Evolutionary conservation across 495 filamentous ascomycete species (phyloP).

Genomic region (Aspergillus sparsus): DNA sequence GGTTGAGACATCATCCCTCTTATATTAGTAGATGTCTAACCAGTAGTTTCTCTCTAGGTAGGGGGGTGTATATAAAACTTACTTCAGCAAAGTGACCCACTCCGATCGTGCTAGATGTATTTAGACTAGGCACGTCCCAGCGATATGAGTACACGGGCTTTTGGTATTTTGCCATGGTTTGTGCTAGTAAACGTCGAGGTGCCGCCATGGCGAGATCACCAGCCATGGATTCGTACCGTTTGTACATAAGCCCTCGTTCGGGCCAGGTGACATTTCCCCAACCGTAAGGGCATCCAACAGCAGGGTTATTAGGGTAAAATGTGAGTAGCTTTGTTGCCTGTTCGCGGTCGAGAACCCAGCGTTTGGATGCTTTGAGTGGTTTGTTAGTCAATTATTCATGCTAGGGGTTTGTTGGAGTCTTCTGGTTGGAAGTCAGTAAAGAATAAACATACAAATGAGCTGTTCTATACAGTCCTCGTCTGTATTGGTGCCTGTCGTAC

Average conservation of each 20-base stretch:
- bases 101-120: constrained; percentile 32
- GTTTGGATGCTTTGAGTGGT: constrained; percentile 34
- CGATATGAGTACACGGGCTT: constrained; percentile 57
- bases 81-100: constrained; percentile 44
- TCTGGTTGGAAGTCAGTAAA: not conserved
- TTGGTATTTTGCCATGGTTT: constrained; percentile 45
- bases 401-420: no score
- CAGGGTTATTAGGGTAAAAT: constrained; percentile 47
- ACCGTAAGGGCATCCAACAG: constrained; percentile 49
- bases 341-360: constrained; percentile 34
- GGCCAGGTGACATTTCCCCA: constrained; percentile 51
- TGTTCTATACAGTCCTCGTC: constrained; percentile 46
- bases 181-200: constrained; percentile 52
- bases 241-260: constrained; percentile 48
- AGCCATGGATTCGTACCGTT: constrained; percentile 53
- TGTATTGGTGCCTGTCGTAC: constrained; percentile 46
- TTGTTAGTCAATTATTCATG: not conserved
- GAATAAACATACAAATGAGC: constrained; percentile 33
- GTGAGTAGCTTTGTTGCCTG: constrained; percentile 34
- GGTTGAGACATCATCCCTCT: not conserved
- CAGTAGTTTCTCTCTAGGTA: not conserved
- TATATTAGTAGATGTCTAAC: not conserved
- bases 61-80: not conserved
- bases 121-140: constrained; percentile 45
- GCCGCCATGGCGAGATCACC: constrained; percentile 58